Base-by-base conservation (phyloP, 805 yeast species). In the Kregervanrija delftensis region DNA sequence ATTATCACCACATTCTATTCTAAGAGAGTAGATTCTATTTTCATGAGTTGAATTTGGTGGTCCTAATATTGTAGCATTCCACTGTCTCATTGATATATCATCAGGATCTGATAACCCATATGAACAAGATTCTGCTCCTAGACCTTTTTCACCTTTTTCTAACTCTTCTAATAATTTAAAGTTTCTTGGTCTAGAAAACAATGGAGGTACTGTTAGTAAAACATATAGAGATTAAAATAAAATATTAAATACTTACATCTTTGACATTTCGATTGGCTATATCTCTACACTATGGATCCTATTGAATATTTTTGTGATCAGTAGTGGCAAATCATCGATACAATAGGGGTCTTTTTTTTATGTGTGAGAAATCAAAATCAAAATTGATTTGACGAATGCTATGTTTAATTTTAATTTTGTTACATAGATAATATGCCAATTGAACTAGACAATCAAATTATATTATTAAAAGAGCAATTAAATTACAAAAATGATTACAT, bases 41-140 rank as follows among this genome's bases (percentile, higher is more conserved):
- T 90, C 97, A 63, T 91, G 97, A 28, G 77, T 78, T 50, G 73
- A 61, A 45, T 61, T 64, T 33, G 99, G 99, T 4, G 99, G 99
- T 0, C 99, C 99, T 52, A 93, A 71, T 42, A 93, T 91, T 32
- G 99, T 93, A 11, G 97, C 99, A 66, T 90, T 93, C 99, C 99
- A 93, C 57, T 83, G 67, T 10, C 96, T 85, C 95, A 93, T 87
- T 42, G 89, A 71, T 53, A 90, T 86, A 62, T 93, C 99, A 57
- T 86, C 96, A 50, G 84, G 81, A 57, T 87, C 91, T 17, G 87
- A 81, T 39, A 93, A 74, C 0, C 99, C 99, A 58, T 93, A 88
- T 16, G 98, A 91, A 63, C 96, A 90, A 12, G 96, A 86, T 64
- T 93, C 98, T 22, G 97, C 93, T 15, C 98, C 97, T 40, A 86